Conservation (phyloP, 2,329 filamentous ascomycete genomes). For the Lachnellula cervina region DNA sequence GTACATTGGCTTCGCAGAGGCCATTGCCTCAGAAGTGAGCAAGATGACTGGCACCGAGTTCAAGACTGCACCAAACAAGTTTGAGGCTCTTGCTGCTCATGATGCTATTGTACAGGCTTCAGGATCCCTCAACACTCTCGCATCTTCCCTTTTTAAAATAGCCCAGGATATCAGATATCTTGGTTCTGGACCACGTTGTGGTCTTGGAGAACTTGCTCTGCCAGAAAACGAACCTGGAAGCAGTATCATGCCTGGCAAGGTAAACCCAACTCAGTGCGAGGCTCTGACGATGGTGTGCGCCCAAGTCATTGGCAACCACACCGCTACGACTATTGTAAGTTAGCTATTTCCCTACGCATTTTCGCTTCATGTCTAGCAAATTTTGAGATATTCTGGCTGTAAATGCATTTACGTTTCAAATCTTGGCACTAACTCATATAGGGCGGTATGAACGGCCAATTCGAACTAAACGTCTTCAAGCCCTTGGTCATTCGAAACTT, state of each 20-base stretch:
- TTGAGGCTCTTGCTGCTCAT: conserved; percentile 92
- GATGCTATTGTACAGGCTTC: conserved; percentile 94
- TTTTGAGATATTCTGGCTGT: neutral
- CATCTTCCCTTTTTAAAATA: conserved; percentile 91
- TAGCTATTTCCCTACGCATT: neutral
- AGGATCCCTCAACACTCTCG: conserved; percentile 89
- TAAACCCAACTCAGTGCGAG: conserved; percentile 98
- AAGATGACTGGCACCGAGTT: conserved; percentile 92
- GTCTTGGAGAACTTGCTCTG: conserved; percentile 85
- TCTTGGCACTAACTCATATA: neutral
- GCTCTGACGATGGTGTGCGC: conserved; percentile 95
- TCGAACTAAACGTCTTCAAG: conserved; percentile 99
- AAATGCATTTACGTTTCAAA: no score
- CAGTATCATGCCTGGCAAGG: conserved; percentile 99
- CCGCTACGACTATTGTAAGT: conserved; percentile 69
- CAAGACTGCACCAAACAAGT: conserved; percentile 97
- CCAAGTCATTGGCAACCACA: conserved; percentile 97
- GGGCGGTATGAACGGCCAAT: conserved; percentile 95
- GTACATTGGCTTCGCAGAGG: conserved; percentile 91
- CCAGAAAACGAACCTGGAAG: conserved; percentile 98
- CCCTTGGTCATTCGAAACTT: conserved; percentile 93
- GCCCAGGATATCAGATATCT: conserved; percentile 97
- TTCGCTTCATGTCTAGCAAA: neutral
- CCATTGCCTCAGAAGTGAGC: conserved; percentile 82
- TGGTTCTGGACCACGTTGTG: conserved; percentile 90